Evolutionary conservation across 352 stramenopile genomes (phyloP).

Genomic region (Phytophthora sansomeana): DNA sequence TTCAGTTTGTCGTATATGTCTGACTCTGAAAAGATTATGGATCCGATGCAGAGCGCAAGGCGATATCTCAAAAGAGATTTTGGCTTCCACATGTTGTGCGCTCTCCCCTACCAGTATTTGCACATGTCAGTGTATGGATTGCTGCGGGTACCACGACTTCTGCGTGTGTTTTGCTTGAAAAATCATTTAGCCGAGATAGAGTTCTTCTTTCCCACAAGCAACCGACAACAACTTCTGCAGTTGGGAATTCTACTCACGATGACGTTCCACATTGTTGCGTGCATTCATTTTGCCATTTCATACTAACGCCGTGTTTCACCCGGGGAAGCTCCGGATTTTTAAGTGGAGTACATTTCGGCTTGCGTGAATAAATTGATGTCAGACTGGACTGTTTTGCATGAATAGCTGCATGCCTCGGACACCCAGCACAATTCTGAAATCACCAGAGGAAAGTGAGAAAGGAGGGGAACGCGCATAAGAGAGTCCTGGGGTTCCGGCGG

Average conservation of each 20-base stretch:
- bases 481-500: no score
- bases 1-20: slow-evolving; percentile 59
- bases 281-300: slow-evolving; percentile 46
- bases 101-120: slow-evolving; percentile 49
- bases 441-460: no score
- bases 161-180: slow-evolving; percentile 38
- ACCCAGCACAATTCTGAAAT: no score
- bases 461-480: no score
- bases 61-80: slow-evolving; percentile 50
- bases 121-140: slow-evolving; percentile 28
- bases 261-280: slow-evolving; percentile 59
- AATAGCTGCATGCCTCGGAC: no score
- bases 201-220: slow-evolving; percentile 53
- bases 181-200: slow-evolving; percentile 48
- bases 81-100: slow-evolving; percentile 47
- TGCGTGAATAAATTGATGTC: no score
- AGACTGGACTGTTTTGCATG: no score
- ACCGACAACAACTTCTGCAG: slow-evolving; percentile 46
- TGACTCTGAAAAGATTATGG: slow-evolving; percentile 64
- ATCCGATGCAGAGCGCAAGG: slow-evolving; percentile 44
- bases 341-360: no score
- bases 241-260: slow-evolving; percentile 48
- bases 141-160: slow-evolving; percentile 45
- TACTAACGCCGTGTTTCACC: no score
- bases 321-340: no score